A percentile compares a stretch with the other conserved stretches of the same genome.
These are phyloP conservation scores for Floccularia luteovirens DNA, from an alignment of 768 basidiomycete species.

Conservation along the genomic window DNA sequence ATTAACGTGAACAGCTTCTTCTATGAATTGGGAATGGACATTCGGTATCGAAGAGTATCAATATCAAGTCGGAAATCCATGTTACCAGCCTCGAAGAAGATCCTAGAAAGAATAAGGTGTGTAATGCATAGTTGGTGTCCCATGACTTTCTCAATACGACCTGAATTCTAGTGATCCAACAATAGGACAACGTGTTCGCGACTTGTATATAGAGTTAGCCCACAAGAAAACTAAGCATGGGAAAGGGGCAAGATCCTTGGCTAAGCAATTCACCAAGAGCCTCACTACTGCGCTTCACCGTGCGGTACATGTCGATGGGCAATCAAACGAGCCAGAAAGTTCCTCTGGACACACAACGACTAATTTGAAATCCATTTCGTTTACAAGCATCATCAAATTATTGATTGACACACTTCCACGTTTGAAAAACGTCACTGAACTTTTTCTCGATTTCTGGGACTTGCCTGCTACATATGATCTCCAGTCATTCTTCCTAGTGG, in stretches of 20 bases:
- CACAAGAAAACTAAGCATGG: neutral
- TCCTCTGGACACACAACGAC: too few relatives aligned
- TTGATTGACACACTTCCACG: constrained; percentile 21
- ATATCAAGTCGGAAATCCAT: neutral
- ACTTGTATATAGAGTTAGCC: neutral
- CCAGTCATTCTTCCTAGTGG: constrained; percentile 21
- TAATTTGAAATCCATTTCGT: constrained; percentile 11
- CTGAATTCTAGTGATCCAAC: too few relatives aligned
- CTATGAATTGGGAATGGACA: constrained; percentile 21
- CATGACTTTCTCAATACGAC: too few relatives aligned
- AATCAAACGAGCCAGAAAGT: too few relatives aligned
- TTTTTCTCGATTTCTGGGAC: constrained; percentile 35
- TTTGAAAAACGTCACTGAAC: constrained; percentile 21
- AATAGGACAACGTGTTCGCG: neutral
- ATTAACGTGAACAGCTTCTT: constrained; percentile 23
- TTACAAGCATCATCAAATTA: constrained; percentile 18
- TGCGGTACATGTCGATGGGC: too few relatives aligned
- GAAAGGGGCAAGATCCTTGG: neutral
- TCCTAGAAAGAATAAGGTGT: too few relatives aligned
- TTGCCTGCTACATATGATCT: constrained; percentile 20
- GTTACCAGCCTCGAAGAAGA: too few relatives aligned
- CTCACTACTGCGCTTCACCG: too few relatives aligned
- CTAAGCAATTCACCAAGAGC: too few relatives aligned
- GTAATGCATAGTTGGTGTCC: too few relatives aligned
- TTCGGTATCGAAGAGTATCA: constrained; percentile 16